These are phyloP conservation scores for Sporobolomyces pararoseus DNA, from an alignment of 768 basidiomycete genomes.

Conservation along the genomic window DNA sequence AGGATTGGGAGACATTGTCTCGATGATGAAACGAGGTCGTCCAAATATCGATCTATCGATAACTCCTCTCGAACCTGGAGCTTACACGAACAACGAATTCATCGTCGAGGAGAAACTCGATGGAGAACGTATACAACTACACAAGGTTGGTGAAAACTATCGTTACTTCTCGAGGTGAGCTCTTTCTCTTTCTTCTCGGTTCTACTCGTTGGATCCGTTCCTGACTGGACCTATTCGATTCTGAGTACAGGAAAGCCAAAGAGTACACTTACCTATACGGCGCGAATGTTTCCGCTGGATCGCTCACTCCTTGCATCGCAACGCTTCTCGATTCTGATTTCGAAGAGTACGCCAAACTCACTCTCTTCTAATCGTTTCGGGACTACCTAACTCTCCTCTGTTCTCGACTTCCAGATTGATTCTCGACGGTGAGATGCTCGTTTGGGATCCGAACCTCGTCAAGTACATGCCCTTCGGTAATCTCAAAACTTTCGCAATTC, in stretches of 20 bases:
- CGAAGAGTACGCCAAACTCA: constrained; percentile 62
- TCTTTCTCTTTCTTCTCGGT: background rate
- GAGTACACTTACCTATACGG: constrained; percentile 91
- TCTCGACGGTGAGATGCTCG: constrained; percentile 96
- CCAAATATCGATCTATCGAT: background rate
- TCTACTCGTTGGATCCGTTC: background rate
- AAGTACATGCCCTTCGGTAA: constrained; percentile 88
- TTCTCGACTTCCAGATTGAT: constrained; percentile 62
- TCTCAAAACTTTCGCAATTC: constrained; percentile 77
- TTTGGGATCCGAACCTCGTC: constrained; percentile 88
- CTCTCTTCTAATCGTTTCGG: no score
- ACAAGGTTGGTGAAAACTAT: constrained; percentile 85
- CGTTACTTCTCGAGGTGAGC: constrained; percentile 78
- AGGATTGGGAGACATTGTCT: constrained; percentile 76
- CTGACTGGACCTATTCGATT: background rate
- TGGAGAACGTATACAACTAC: constrained; percentile 92
- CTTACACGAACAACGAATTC: constrained; percentile 59
- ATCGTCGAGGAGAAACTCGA: constrained; percentile 96
- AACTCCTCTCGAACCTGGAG: constrained; percentile 4
- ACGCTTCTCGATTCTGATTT: constrained; percentile 69
- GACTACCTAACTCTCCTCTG: constrained; percentile 9
- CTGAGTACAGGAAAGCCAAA: constrained; percentile 68
- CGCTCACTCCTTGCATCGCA: constrained; percentile 81
- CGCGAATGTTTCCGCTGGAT: constrained; percentile 60
- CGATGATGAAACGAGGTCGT: constrained; percentile 62